Evolutionary conservation across 2,329 filamentous ascomycete species (phyloP).

Genomic region (Corynespora cassiicola): DNA sequence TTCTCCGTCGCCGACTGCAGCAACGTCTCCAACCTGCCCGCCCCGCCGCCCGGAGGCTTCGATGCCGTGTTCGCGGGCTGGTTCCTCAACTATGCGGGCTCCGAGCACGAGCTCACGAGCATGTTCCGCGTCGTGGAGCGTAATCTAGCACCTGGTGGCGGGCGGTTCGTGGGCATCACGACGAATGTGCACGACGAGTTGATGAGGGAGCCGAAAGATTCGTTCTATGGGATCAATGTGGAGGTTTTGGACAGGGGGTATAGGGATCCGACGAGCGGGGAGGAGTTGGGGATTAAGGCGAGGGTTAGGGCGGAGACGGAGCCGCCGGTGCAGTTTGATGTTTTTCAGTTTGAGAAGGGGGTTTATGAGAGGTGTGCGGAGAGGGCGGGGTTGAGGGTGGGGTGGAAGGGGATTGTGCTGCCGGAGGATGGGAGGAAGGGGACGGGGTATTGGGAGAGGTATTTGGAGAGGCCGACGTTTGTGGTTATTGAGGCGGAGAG

Average conservation of each 20-base stretch:
- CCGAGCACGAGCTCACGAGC: conserved; percentile 19
- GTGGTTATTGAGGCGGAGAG: conserved; percentile 24
- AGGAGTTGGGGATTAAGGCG: conserved; percentile 28
- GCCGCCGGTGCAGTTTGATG: conserved; percentile 26
- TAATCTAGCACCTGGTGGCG: conserved; percentile 20
- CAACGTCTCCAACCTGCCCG: conserved; percentile 10
- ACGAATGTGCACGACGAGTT: conserved; percentile 26
- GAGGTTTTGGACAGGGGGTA: conserved; percentile 26
- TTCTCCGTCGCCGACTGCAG: conserved; percentile 35
- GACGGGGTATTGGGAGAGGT: conserved; percentile 27
- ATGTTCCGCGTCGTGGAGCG: conserved; percentile 31
- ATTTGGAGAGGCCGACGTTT: conserved; percentile 29
- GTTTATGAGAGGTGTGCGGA: conserved; percentile 35
- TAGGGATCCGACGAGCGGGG: conserved; percentile 16
- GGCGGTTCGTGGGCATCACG: conserved; percentile 30
- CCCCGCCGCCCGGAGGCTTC: conserved; percentile 8
- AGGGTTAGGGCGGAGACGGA: conserved; percentile 23
- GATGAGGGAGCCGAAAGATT: conserved; percentile 20
- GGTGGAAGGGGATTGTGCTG: conserved; percentile 25
- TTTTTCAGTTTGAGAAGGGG: conserved; percentile 30
- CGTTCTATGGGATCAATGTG: conserved; percentile 33
- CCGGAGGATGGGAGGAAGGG: conserved; percentile 33
- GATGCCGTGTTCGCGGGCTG: conserved; percentile 39
- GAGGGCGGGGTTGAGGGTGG: conserved; percentile 25
- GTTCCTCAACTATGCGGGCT: conserved; percentile 40